Evolutionary conservation across 805 yeast genomes (phyloP), one percentile per base, ranked within the genome.

Genomic region (Ogataea corticis): DNA sequence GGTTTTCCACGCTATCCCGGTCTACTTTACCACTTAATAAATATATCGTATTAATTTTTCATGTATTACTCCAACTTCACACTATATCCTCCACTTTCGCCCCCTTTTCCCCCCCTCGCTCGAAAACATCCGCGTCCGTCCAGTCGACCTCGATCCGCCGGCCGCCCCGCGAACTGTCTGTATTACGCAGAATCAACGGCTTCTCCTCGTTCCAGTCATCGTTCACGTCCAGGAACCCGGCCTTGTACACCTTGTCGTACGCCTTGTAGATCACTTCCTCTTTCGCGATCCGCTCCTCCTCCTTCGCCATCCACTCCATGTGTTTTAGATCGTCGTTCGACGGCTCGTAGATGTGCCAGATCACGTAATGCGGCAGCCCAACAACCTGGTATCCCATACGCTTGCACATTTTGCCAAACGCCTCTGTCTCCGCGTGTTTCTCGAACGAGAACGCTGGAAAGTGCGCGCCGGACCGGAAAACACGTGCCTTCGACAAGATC

Each of bases 381-480:
- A 84, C 76, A 18, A 92, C 97, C 18, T 83, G 74, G 63, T 78
- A 87, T 4, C 92, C 91, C 96, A 92, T 88, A 51, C 84, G 73
- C 55, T 87, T 83, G 56, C 88, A 80, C 73, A 92, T 75, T 62
- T 87, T 90, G 36, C 96, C 99, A 66, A 94, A 92, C 0, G 96
- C 98, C 68, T 94, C 98, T 2, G 98, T 92, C 64, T 92, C 99
- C 3, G 98, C 99, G 64, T 94, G 98, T 58, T 88, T 89, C 66
- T 88, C 87, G 67, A 89, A 92, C 30, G 97, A 87, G 63, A 92
- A 92, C 1, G 97, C 98, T 9, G 99, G 98, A 76, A 91, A 92
- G 69, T 89, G 95, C 2, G 95, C 83, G 11, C 99, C 99, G 19
- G 77, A 70, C 52, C 89, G 75, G 72, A 92, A 92, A 2, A 92